Percentiles rank a stretch among this genome's conserved stretches.
Evolutionary conservation across 208 protist species (phyloP).

Genomic region (Naegleria gruberi): DNA sequence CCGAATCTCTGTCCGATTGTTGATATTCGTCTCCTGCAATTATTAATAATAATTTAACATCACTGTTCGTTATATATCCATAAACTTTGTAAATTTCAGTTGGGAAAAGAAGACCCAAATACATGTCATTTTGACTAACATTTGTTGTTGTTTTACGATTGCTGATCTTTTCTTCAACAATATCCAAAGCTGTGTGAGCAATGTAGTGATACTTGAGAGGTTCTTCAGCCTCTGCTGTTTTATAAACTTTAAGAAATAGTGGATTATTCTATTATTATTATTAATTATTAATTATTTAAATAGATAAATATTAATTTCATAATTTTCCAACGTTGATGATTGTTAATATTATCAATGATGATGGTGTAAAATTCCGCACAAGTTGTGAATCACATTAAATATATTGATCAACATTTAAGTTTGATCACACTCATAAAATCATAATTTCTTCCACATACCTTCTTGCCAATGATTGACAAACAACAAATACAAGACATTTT

Average conservation of each 20-base stretch:
- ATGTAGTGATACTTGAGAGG: conserved; percentile 8
- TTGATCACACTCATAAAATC: neutral
- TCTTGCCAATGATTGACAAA: neutral
- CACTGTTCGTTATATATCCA: conserved; percentile 10
- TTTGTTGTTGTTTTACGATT: conserved; percentile 2
- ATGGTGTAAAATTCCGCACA: too few relatives aligned
- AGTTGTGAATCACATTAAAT: neutral
- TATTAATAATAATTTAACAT: neutral
- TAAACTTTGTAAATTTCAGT: conserved; percentile 14
- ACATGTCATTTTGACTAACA: neutral
- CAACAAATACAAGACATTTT: neutral
- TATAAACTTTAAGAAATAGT: neutral
- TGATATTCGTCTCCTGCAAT: neutral
- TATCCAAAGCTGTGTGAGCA: conserved; percentile 1
- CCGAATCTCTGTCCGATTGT: neutral
- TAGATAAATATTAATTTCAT: too few relatives aligned
- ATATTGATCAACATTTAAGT: neutral
- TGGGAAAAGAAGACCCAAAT: conserved; percentile 7
- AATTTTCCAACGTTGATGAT: too few relatives aligned
- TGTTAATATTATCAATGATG: too few relatives aligned
- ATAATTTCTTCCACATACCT: neutral
- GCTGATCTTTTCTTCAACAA: neutral
- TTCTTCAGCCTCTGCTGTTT: neutral
- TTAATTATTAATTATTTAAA: too few relatives aligned
- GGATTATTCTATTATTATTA: neutral